Conservation (phyloP, 305 asterid species). For the Rubia tinctorum region DNA sequence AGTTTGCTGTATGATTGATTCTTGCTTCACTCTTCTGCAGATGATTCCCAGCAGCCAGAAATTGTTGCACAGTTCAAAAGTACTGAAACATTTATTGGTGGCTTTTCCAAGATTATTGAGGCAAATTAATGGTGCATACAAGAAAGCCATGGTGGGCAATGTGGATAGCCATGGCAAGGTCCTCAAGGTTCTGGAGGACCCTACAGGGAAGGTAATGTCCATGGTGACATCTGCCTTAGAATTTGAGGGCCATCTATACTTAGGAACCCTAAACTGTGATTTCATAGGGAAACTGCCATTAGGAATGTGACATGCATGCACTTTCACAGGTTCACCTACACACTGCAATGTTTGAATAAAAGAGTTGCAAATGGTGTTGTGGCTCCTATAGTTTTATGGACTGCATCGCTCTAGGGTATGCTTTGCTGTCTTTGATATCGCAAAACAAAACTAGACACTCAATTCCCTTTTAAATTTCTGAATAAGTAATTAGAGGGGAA, state of each 20-base stretch:
- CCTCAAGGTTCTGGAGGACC: constrained; percentile 54
- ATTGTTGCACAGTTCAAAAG: constrained; percentile 32
- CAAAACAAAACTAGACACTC: too few species aligned
- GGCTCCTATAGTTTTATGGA: too few species aligned
- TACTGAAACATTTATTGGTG: constrained; percentile 25
- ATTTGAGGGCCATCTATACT: constrained; percentile 53
- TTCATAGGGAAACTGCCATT: constrained; percentile 52
- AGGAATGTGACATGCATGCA: not conserved
- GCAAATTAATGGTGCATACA: constrained; percentile 9
- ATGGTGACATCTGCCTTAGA: constrained; percentile 66
- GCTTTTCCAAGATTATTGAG: constrained; percentile 24
- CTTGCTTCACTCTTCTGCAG: constrained; percentile 24
- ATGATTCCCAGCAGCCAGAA: constrained; percentile 24
- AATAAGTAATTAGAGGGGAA: too few species aligned
- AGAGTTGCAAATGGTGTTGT: too few species aligned
- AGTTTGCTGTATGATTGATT: not conserved
- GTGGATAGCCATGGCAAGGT: constrained; percentile 54
- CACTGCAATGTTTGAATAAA: too few species aligned
- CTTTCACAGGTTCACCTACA: too few species aligned
- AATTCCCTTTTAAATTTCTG: too few species aligned
- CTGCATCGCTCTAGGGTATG: too few species aligned
- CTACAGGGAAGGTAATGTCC: constrained; percentile 52
- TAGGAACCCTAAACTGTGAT: constrained; percentile 52
- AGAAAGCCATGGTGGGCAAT: constrained; percentile 52
- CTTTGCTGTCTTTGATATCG: too few species aligned